phyloP scores from a whole-genome alignment of 2,329 filamentous ascomycete species.

The Aspergillus candidus region DNA sequence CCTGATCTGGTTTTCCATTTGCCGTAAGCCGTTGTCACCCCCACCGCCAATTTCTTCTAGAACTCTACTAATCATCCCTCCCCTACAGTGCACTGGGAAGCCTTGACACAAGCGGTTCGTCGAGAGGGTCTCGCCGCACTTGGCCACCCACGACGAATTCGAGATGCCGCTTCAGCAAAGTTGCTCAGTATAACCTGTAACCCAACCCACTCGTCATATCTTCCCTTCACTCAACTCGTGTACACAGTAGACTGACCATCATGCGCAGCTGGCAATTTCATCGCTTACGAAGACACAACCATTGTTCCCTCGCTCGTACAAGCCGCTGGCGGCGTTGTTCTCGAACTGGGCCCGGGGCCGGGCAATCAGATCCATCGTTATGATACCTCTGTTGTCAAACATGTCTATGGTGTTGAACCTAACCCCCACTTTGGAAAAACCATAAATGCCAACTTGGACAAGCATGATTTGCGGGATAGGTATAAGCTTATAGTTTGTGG shows the following conservation, averaged over 20 bases:
- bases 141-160: slow-evolving; percentile 7
- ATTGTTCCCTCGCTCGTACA: slow-evolving; percentile 26
- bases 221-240: background rate
- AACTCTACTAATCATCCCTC: slow-evolving; percentile 1
- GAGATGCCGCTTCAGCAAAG: slow-evolving; percentile 15
- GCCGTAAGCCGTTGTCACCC: slow-evolving; percentile 1
- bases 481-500: slow-evolving; percentile 36
- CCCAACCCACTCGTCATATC: background rate
- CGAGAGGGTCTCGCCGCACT: slow-evolving; percentile 13
- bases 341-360: slow-evolving; percentile 42
- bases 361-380: slow-evolving; percentile 42
- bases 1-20: slow-evolving; percentile 15
- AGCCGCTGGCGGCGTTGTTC: slow-evolving; percentile 30
- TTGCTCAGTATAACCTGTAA: slow-evolving; percentile 15
- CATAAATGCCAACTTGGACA: slow-evolving; percentile 27
- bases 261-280: slow-evolving; percentile 14
- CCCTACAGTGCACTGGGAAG: slow-evolving; percentile 15
- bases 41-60: background rate
- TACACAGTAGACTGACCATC: background rate
- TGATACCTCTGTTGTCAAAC: slow-evolving; percentile 25
- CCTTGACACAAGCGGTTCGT: slow-evolving; percentile 12
- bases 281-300: slow-evolving; percentile 31
- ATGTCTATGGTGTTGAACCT: slow-evolving; percentile 39
- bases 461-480: slow-evolving; percentile 27
- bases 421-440: slow-evolving; percentile 30